These are phyloP conservation scores for Exophiala spinifera DNA, from an alignment of 2,329 filamentous ascomycete genomes.

Conservation along the genomic window DNA sequence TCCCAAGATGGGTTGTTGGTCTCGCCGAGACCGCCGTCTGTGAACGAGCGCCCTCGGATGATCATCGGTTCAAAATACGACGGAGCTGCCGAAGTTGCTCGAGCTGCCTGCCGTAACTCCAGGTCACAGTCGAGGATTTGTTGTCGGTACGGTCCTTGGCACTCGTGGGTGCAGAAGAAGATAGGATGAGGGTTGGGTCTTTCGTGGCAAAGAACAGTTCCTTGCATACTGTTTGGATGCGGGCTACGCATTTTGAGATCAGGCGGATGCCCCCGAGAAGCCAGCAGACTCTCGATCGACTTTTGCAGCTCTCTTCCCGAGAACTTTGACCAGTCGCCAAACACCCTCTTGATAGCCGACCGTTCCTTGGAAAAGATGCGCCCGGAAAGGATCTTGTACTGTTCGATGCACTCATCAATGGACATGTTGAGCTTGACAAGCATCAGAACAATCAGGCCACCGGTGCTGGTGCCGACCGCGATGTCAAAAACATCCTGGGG, in stretches of 20 bases:
- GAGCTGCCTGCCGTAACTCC: slow-evolving; percentile 23
- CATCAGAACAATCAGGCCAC: slow-evolving; percentile 48
- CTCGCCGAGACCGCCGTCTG: slow-evolving; percentile 24
- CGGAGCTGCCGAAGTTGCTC: slow-evolving; percentile 26
- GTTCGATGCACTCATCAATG: slow-evolving; percentile 42
- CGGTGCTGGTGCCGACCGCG: slow-evolving; percentile 40
- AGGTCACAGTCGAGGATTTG: slow-evolving; percentile 16
- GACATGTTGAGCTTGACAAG: slow-evolving; percentile 47
- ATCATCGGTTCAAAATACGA: slow-evolving; percentile 25
- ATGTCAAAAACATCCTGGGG: slow-evolving; percentile 42
- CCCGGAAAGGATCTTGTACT: slow-evolving; percentile 39
- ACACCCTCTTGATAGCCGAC: slow-evolving; percentile 11
- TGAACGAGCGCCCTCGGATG: slow-evolving; percentile 17
- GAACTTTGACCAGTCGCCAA: slow-evolving; percentile 22
- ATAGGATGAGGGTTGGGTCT: slow-evolving; percentile 14
- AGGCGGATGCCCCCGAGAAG: slow-evolving; percentile 8
- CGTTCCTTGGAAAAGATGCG: slow-evolving; percentile 21
- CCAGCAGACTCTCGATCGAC: slow-evolving; percentile 17
- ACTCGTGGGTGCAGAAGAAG: slow-evolving; percentile 27
- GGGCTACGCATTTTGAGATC: slow-evolving; percentile 14
- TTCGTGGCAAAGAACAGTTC: slow-evolving; percentile 22
- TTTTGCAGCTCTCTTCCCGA: slow-evolving; percentile 15
- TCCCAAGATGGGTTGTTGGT: slow-evolving; percentile 28
- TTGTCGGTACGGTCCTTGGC: slow-evolving; percentile 18
- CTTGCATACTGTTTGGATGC: slow-evolving; percentile 16